Conservation (phyloP, 2,329 filamentous ascomycete genomes). For the Calonectria hongkongensis region DNA sequence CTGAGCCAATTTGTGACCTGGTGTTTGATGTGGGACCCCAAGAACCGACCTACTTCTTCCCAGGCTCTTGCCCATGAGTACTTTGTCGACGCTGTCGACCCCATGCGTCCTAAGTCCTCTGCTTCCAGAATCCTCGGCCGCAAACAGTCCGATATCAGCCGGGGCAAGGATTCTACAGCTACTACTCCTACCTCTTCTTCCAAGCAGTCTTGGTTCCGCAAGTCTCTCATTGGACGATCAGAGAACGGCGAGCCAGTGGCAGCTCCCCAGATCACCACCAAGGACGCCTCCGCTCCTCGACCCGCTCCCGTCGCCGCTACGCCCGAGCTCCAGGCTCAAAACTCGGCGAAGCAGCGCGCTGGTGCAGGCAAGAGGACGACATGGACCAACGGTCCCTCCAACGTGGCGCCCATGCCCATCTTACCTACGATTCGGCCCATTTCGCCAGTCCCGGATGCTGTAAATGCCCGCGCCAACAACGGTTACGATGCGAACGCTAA, state of each 20-base stretch:
- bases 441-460: conserved; percentile 95
- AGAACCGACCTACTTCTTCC: conserved; percentile 90
- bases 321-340: conserved; percentile 59
- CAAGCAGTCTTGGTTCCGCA: conserved; percentile 97
- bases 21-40: conserved; percentile 99
- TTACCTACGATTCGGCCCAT: conserved; percentile 95
- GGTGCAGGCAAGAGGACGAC: conserved; percentile 87
- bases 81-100: conserved; percentile 93
- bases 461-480: conserved; percentile 90
- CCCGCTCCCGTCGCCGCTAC: conserved; percentile 65
- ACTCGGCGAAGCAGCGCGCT: conserved; percentile 61
- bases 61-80: conserved; percentile 98
- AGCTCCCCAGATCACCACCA: conserved; percentile 65
- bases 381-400: conserved; percentile 90
- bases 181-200: conserved; percentile 80
- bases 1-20: conserved; percentile 96
- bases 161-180: conserved; percentile 74
- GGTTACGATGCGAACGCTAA: conserved; percentile 69
- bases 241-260: conserved; percentile 79
- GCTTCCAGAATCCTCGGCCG: conserved; percentile 88
- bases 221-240: conserved; percentile 90
- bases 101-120: conserved; percentile 92
- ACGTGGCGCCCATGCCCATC: conserved; percentile 94
- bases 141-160: conserved; percentile 90
- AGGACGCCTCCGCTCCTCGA: conserved; percentile 67